Conservation (phyloP, 257 asterid species). For the Lantana camara region DNA sequence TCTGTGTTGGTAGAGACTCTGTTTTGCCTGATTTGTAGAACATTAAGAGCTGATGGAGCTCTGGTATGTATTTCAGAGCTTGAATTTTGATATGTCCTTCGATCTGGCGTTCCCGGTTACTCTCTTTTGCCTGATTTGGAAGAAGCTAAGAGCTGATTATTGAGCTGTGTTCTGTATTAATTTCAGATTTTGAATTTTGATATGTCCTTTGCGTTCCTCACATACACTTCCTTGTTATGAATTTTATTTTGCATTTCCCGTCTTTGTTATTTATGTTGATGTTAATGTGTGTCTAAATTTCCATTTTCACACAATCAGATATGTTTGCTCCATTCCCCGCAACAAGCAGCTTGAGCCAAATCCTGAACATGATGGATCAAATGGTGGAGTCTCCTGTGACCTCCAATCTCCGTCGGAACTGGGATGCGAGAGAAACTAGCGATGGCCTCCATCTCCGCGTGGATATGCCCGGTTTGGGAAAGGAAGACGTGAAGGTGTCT, state of each 20-base stretch:
- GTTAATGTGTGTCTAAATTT: not conserved
- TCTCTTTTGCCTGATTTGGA: not conserved
- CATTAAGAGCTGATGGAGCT: not conserved
- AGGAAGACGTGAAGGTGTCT: constrained; percentile 58
- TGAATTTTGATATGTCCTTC: too few relatives aligned
- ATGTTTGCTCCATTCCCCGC: constrained; percentile 61
- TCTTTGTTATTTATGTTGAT: too few relatives aligned
- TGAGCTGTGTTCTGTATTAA: too few relatives aligned
- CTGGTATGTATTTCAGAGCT: too few relatives aligned
- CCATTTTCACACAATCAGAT: constrained; percentile 35
- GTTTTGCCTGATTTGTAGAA: not conserved
- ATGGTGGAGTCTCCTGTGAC: constrained; percentile 47
- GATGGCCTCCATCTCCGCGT: constrained; percentile 54
- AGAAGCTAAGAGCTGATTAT: not conserved
- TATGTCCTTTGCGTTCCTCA: too few relatives aligned
- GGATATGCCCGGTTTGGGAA: constrained; percentile 67
- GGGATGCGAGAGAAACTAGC: constrained; percentile 50
- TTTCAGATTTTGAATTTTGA: too few relatives aligned
- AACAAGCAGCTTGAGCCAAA: constrained; percentile 63
- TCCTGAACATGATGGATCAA: constrained; percentile 75
- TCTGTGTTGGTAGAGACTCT: not conserved
- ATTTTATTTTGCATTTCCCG: too few relatives aligned
- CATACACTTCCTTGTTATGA: too few relatives aligned
- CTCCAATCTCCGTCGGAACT: constrained; percentile 38
- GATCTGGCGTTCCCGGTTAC: too few relatives aligned